A percentile compares a stretch with the other conserved stretches of the same genome.
phyloP scores from a whole-genome alignment of 805 yeast genomes.

The Candida ulmi region DNA sequence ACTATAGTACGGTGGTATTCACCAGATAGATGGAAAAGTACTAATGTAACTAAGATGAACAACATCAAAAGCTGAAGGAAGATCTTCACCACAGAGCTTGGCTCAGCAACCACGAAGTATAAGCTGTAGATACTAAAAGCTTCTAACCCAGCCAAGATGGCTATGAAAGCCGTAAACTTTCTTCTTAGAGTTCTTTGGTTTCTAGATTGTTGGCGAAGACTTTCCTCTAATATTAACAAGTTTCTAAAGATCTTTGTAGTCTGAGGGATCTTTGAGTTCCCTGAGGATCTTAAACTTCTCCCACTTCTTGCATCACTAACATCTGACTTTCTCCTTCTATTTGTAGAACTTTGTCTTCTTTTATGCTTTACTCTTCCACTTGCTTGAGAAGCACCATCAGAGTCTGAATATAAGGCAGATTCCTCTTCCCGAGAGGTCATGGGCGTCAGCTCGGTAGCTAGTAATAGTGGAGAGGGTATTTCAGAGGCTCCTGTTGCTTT shows the following conservation, averaged over 20 bases:
- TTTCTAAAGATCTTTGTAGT: constrained; percentile 77
- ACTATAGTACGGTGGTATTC: constrained; percentile 84
- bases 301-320: constrained; percentile 21
- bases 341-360: constrained; percentile 2
- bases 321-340: constrained; percentile 20
- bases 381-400: constrained; percentile 23
- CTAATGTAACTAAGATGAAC: constrained; percentile 60
- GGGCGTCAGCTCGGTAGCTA: constrained; percentile 21
- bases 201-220: constrained; percentile 73
- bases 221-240: constrained; percentile 78
- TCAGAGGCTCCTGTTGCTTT: background rate
- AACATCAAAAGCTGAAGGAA: constrained; percentile 49
- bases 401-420: constrained; percentile 22
- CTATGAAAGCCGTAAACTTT: constrained; percentile 34
- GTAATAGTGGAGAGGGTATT: constrained; percentile 19
- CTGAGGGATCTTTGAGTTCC: constrained; percentile 31
- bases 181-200: constrained; percentile 60
- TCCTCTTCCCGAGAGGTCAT: constrained; percentile 25
- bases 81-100: constrained; percentile 33
- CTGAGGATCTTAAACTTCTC: constrained; percentile 17
- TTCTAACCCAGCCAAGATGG: constrained; percentile 34
- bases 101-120: constrained; percentile 30
- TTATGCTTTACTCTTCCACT: constrained; percentile 7
- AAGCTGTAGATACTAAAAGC: constrained; percentile 35
- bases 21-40: constrained; percentile 80